Evolutionary conservation across 345 rosid genomes (phyloP).

Genomic region (Eucalyptus viminalis): DNA sequence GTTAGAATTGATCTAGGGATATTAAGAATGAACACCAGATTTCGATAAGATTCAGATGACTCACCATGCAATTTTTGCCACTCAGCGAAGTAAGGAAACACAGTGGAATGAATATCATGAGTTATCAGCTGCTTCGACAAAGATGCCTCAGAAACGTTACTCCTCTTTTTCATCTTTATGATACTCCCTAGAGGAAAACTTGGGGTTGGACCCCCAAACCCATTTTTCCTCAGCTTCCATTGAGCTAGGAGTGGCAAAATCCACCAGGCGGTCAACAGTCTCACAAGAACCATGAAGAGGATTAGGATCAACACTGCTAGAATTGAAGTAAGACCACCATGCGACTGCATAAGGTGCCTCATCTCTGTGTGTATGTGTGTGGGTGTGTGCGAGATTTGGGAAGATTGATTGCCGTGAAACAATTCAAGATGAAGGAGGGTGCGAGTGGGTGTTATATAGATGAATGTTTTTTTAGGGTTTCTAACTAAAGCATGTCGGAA

Average conservation of each 20-base stretch:
- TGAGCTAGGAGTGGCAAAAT: conserved; percentile 38
- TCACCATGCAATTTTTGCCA: conserved; percentile 81
- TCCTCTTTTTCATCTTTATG: conserved; percentile 32
- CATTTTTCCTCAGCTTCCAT: conserved; percentile 37
- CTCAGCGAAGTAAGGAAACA: conserved; percentile 64
- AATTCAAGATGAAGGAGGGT: background rate
- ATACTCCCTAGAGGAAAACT: conserved; percentile 69
- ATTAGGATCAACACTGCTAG: background rate
- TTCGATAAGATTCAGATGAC: background rate
- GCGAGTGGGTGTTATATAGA: background rate
- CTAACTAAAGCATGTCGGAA: conserved; percentile 1
- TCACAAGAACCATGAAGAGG: conserved; percentile 15
- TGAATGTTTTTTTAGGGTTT: background rate
- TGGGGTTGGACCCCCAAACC: conserved; percentile 74
- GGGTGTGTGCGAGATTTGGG: background rate
- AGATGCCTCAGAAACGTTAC: background rate
- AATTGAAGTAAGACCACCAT: background rate
- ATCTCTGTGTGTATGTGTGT: background rate
- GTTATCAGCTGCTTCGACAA: conserved; percentile 10
- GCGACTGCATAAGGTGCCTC: background rate
- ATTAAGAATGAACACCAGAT: background rate
- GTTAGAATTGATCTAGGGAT: background rate
- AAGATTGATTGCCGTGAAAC: background rate
- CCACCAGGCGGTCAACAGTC: conserved; percentile 40
- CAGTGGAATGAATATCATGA: conserved; percentile 70